Evolutionary conservation across 805 yeast genomes (phyloP).

Genomic region (Diddensiella santjacobensis): DNA sequence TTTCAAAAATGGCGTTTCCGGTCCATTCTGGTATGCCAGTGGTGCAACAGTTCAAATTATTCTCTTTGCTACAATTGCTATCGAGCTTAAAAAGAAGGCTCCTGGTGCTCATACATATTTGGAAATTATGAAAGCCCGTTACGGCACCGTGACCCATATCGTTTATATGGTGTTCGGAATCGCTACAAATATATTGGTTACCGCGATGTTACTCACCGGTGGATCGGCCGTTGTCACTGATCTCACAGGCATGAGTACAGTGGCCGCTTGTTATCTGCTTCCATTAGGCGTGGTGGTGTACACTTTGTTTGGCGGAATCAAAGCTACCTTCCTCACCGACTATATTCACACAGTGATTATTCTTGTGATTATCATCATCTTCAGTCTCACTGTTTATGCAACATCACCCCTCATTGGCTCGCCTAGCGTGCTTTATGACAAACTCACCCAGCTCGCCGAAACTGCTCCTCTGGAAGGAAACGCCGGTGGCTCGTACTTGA

Average conservation of each 20-base stretch:
- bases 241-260: constrained; percentile 77
- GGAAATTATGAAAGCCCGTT: constrained; percentile 77
- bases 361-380: constrained; percentile 70
- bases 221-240: constrained; percentile 80
- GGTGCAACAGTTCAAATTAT: constrained; percentile 91
- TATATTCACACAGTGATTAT: constrained; percentile 78
- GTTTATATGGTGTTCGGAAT: constrained; percentile 66
- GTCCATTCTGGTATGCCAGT: constrained; percentile 80
- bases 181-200: constrained; percentile 83
- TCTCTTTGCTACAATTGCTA: constrained; percentile 80
- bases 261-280: constrained; percentile 76
- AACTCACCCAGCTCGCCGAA: constrained; percentile 53
- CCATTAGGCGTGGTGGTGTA: constrained; percentile 77
- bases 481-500: constrained; percentile 80
- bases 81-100: constrained; percentile 82
- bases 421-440: constrained; percentile 75
- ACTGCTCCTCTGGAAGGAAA: constrained; percentile 71
- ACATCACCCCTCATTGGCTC: constrained; percentile 70
- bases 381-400: constrained; percentile 76
- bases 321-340: constrained; percentile 78
- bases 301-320: constrained; percentile 77
- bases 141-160: constrained; percentile 71
- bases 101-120: constrained; percentile 90
- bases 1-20: constrained; percentile 71
- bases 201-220: constrained; percentile 88